phyloP scores from a whole-genome alignment of 768 basidiomycete genomes.

The Myochromella boudieri region DNA sequence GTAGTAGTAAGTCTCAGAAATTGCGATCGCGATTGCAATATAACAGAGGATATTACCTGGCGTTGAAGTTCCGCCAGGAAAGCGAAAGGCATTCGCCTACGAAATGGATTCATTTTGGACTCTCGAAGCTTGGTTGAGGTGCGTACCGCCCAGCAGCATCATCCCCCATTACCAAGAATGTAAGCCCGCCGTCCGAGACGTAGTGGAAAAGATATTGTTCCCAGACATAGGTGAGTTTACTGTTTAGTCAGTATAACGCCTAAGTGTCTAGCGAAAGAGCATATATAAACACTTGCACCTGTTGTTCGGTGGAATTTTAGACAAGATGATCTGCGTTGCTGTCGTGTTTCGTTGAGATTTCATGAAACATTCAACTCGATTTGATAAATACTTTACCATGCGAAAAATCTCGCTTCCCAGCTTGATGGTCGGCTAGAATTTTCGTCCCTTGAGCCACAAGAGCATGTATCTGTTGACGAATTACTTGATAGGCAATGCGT shows the following conservation, averaged over 20 bases:
- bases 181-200: slow-evolving; percentile 83
- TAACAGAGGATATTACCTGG: slow-evolving; percentile 41
- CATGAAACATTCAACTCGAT: background rate
- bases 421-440: slow-evolving; percentile 86
- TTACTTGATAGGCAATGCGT: background rate
- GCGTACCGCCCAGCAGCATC: slow-evolving; percentile 85
- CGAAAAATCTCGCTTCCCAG: slow-evolving; percentile 82
- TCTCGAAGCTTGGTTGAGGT: background rate
- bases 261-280: background rate
- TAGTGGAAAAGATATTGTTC: slow-evolving; percentile 95
- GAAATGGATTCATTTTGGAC: slow-evolving; percentile 1
- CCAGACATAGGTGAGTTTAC: slow-evolving; percentile 86
- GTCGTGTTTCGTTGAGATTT: slow-evolving; percentile 1
- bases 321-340: slow-evolving; percentile 88
- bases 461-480: slow-evolving; percentile 65
- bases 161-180: slow-evolving; percentile 93
- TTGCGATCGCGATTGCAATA: slow-evolving; percentile 5
- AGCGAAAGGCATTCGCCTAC: slow-evolving; percentile 88
- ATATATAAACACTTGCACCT: slow-evolving; percentile 39
- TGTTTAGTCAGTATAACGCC: slow-evolving; percentile 26
- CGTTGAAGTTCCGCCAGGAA: slow-evolving; percentile 87
- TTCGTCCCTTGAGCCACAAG: slow-evolving; percentile 75
- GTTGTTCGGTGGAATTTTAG: slow-evolving; percentile 93
- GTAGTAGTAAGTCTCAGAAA: too few species aligned
- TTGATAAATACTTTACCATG: slow-evolving; percentile 57